These are phyloP conservation scores for Dryas drummondii DNA, from an alignment of 306 rosid species.

Conservation along the genomic window DNA sequence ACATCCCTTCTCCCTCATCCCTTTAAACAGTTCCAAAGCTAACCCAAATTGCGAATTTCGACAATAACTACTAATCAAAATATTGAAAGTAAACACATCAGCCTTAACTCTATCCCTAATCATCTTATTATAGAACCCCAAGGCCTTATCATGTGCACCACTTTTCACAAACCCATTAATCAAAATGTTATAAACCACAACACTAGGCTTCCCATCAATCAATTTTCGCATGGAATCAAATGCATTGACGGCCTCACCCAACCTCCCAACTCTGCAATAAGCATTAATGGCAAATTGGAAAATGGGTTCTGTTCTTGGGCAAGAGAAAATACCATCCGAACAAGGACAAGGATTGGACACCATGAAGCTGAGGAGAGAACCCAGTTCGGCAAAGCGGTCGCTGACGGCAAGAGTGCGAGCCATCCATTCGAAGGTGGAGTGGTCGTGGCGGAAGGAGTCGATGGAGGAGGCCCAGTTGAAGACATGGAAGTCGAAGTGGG, in stretches of 20 bases:
- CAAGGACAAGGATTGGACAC: conserved; percentile 70
- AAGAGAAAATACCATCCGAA: conserved; percentile 73
- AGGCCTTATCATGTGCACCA: conserved; percentile 43
- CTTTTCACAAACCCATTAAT: conserved; percentile 77
- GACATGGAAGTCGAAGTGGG: conserved; percentile 74
- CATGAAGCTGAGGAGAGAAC: conserved; percentile 54
- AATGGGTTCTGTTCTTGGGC: conserved; percentile 61
- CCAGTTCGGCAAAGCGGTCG: conserved; percentile 52
- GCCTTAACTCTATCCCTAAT: conserved; percentile 53
- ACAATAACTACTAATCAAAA: conserved; percentile 76
- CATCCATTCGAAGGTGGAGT: conserved; percentile 78
- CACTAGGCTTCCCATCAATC: conserved; percentile 69
- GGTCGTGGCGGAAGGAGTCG: conserved; percentile 81
- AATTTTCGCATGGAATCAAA: conserved; percentile 57
- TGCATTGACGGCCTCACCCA: conserved; percentile 52
- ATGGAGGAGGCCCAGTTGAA: conserved; percentile 78
- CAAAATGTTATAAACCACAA: conserved; percentile 55
- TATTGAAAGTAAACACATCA: conserved; percentile 75
- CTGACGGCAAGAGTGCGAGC: conserved; percentile 57
- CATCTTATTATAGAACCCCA: conserved; percentile 56
- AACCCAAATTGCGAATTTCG: conserved; percentile 49
- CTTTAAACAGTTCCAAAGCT: conserved; percentile 72
- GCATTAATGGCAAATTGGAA: conserved; percentile 55
- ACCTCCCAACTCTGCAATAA: conserved; percentile 51
- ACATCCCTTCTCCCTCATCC: conserved; percentile 74